These are phyloP conservation scores for Pholiota microspora DNA, from an alignment of 768 basidiomycete species.

Conservation along the genomic window DNA sequence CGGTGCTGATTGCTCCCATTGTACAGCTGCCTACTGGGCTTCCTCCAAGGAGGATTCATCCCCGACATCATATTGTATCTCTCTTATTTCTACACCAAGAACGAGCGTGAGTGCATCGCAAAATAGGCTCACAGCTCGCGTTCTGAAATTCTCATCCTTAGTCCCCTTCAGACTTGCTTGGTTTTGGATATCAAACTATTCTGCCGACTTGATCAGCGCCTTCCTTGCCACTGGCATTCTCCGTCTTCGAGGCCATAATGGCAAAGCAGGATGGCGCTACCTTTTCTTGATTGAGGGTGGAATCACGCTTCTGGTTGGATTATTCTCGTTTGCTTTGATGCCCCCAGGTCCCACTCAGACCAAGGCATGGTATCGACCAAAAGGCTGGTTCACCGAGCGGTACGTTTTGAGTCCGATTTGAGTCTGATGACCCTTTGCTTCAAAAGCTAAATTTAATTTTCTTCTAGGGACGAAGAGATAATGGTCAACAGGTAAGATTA, in stretches of 20 bases:
- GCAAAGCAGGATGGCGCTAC: slow-evolving; percentile 56
- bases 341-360: slow-evolving; percentile 64
- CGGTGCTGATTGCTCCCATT: not conserved
- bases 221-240: slow-evolving; percentile 68
- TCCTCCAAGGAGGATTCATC: slow-evolving; percentile 64
- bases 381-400: slow-evolving; percentile 66
- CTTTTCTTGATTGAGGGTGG: slow-evolving; percentile 56
- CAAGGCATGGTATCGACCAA: slow-evolving; percentile 52
- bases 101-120: slow-evolving; percentile 25
- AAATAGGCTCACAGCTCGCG: too few relatives aligned
- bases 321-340: slow-evolving; percentile 54
- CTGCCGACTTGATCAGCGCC: slow-evolving; percentile 49
- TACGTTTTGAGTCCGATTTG: slow-evolving; percentile 18
- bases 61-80: slow-evolving; percentile 66
- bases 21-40: slow-evolving; percentile 47
- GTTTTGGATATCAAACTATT: slow-evolving; percentile 64
- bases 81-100: slow-evolving; percentile 64
- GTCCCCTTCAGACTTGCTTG: slow-evolving; percentile 63
- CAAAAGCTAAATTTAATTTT: not conserved
- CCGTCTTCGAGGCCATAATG: slow-evolving; percentile 48
- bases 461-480: slow-evolving; percentile 52
- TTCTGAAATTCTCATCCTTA: slow-evolving; percentile 22
- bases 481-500: slow-evolving; percentile 50
- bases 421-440: not conserved
- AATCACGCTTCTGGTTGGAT: slow-evolving; percentile 45